Conservation (phyloP, 2,329 filamentous ascomycete genomes). For the Dothideomycetidae sp. region DNA sequence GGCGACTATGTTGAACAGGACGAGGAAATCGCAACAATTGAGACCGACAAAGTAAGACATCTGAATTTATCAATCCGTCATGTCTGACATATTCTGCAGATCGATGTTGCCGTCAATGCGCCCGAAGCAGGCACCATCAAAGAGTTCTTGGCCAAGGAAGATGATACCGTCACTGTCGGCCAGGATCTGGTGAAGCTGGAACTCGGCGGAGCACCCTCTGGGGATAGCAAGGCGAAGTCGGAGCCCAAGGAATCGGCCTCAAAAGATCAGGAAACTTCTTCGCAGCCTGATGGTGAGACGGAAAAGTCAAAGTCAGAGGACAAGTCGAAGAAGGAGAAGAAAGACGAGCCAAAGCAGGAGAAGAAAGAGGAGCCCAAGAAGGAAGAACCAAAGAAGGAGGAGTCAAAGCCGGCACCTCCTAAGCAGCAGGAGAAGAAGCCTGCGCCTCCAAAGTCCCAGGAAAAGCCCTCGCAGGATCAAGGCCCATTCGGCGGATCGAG, state of each 20-base stretch:
- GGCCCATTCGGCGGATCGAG: conserved; percentile 50
- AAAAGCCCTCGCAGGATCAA: conserved; percentile 22
- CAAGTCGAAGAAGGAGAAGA: conserved; percentile 24
- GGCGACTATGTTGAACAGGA: conserved; percentile 91
- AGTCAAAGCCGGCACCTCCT: conserved; percentile 27
- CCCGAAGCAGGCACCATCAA: conserved; percentile 82
- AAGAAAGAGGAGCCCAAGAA: conserved; percentile 21
- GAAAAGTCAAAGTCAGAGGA: conserved; percentile 28
- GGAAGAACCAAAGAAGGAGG: conserved; percentile 31
- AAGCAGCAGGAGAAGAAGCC: conserved; percentile 36
- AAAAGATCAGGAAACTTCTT: conserved; percentile 42
- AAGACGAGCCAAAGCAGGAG: conserved; percentile 32
- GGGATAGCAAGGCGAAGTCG: conserved; percentile 40
- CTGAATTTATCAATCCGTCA: conserved; percentile 9
- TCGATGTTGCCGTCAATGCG: conserved; percentile 92
- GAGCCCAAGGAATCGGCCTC: conserved; percentile 48
- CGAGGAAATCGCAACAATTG: conserved; percentile 96
- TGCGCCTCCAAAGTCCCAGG: conserved; percentile 26
- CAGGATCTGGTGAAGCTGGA: conserved; percentile 84
- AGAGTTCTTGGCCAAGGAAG: conserved; percentile 80
- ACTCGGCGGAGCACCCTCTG: conserved; percentile 46
- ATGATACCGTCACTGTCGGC: conserved; percentile 88
- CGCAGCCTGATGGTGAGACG: conserved; percentile 38
- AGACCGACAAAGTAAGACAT: conserved; percentile 78
- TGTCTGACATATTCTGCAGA: conserved; percentile 38